Evolutionary conservation across 257 asterid species (phyloP).

Genomic region (Leonotis leonurus): DNA sequence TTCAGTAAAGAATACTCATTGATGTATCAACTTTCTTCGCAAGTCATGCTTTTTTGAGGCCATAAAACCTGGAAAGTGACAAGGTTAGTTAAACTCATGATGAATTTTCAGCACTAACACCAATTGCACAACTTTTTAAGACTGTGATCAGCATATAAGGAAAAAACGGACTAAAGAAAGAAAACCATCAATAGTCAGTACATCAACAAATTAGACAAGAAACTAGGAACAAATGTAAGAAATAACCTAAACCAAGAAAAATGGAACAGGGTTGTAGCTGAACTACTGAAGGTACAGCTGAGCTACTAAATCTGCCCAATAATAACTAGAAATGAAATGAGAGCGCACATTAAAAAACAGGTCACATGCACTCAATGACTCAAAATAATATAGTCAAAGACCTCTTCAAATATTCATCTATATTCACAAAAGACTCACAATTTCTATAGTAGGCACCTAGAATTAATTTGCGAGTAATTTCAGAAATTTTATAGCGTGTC

Average conservation of each 20-base stretch:
- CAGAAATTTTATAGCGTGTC: not conserved
- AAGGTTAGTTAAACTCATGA: slow-evolving; percentile 10
- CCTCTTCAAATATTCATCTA: not conserved
- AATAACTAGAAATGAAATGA: slow-evolving; percentile 3
- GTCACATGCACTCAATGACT: not conserved
- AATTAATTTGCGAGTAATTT: not conserved
- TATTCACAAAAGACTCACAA: not conserved
- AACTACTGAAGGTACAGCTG: not conserved
- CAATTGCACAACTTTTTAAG: not conserved
- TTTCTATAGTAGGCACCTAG: not conserved
- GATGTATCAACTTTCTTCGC: slow-evolving; percentile 13
- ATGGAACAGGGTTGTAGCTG: not conserved
- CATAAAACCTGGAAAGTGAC: slow-evolving; percentile 41
- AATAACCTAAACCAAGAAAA: not conserved
- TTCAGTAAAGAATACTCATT: slow-evolving; percentile 20
- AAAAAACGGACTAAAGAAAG: not conserved
- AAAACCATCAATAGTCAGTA: not conserved
- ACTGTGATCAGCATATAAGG: not conserved
- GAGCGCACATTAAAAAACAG: not conserved
- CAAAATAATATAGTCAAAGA: not conserved
- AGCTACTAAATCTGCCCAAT: not conserved
- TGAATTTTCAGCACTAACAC: not conserved
- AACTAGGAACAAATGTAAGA: not conserved
- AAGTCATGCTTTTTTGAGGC: slow-evolving; percentile 24
- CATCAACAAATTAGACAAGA: not conserved